Conservation (phyloP, 805 yeast species). For the Zygotorulaspora danielsina region DNA sequence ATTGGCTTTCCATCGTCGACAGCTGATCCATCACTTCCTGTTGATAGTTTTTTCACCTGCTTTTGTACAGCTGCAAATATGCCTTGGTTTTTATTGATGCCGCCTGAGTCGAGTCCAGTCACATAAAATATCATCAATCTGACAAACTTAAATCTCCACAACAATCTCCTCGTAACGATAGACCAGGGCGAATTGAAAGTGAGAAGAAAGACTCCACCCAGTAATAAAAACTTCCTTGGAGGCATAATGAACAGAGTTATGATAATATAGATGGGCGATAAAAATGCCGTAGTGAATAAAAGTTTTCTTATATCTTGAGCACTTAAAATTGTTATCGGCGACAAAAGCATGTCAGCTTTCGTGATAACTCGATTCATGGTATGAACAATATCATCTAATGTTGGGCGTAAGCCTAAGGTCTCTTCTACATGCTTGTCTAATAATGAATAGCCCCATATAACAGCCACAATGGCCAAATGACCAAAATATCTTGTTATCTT, state of each 20-base stretch:
- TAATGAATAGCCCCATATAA: slow-evolving; percentile 56
- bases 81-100: slow-evolving; percentile 41
- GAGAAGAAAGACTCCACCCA: slow-evolving; percentile 55
- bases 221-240: slow-evolving; percentile 62
- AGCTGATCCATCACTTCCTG: slow-evolving; percentile 21
- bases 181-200: slow-evolving; percentile 87
- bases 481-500: slow-evolving; percentile 75
- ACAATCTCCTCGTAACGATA: slow-evolving; percentile 71
- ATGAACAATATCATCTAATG: slow-evolving; percentile 80
- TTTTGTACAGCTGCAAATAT: slow-evolving; percentile 43
- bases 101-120: slow-evolving; percentile 79
- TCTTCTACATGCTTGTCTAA: slow-evolving; percentile 53
- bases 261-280: slow-evolving; percentile 80
- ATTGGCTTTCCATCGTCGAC: slow-evolving; percentile 49
- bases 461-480: slow-evolving; percentile 63
- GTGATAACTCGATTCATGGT: slow-evolving; percentile 69
- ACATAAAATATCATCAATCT: slow-evolving; percentile 71
- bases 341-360: slow-evolving; percentile 69
- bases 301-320: slow-evolving; percentile 75
- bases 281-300: slow-evolving; percentile 74
- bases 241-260: slow-evolving; percentile 62
- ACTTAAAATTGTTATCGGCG: slow-evolving; percentile 79
- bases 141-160: slow-evolving; percentile 76
- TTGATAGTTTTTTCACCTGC: slow-evolving; percentile 36
- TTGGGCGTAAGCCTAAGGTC: slow-evolving; percentile 63